Conservation (phyloP, 257 asterid species). For the Perilla frutescens region DNA sequence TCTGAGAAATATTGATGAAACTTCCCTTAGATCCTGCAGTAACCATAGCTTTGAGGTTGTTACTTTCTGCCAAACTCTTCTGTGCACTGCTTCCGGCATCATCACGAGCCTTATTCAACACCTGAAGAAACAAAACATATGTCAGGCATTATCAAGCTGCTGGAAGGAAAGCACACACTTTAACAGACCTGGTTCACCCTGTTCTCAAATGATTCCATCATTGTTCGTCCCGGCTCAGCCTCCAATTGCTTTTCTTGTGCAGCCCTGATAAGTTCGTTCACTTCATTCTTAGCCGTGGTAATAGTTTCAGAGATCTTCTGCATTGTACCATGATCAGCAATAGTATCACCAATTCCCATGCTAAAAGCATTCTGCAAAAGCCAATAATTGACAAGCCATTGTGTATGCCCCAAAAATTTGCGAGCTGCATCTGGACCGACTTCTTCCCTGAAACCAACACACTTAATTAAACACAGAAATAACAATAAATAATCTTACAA, state of each 20-base stretch:
- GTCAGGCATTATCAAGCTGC: constrained; percentile 24
- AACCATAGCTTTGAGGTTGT: constrained; percentile 99
- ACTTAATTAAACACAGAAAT: constrained; percentile 23
- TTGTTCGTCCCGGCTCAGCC: constrained; percentile 99
- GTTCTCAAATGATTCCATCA: constrained; percentile 97
- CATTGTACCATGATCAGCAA: constrained; percentile 96
- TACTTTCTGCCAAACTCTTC: constrained; percentile 93
- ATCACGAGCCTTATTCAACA: constrained; percentile 98
- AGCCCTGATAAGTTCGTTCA: constrained; percentile 78
- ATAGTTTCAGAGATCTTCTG: constrained; percentile 83
- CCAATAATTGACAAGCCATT: constrained; percentile 99
- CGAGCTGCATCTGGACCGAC: constrained; percentile 99
- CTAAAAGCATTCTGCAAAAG: constrained; percentile 94
- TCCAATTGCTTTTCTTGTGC: constrained; percentile 83
- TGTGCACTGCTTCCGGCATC: constrained; percentile 99
- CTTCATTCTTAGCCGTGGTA: constrained; percentile 84
- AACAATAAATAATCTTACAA: neutral
- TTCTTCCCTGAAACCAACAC: constrained; percentile 78
- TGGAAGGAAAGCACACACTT: constrained; percentile 21
- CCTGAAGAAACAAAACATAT: constrained; percentile 51
- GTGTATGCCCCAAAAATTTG: constrained; percentile 96
- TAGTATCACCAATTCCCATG: constrained; percentile 98
- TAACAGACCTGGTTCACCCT: constrained; percentile 87
- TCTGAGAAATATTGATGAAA: constrained; percentile 97
- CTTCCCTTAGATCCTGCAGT: constrained; percentile 99